These are phyloP conservation scores for Volvox africanus DNA, from an alignment of 139 green algal species.

Conservation along the genomic window DNA sequence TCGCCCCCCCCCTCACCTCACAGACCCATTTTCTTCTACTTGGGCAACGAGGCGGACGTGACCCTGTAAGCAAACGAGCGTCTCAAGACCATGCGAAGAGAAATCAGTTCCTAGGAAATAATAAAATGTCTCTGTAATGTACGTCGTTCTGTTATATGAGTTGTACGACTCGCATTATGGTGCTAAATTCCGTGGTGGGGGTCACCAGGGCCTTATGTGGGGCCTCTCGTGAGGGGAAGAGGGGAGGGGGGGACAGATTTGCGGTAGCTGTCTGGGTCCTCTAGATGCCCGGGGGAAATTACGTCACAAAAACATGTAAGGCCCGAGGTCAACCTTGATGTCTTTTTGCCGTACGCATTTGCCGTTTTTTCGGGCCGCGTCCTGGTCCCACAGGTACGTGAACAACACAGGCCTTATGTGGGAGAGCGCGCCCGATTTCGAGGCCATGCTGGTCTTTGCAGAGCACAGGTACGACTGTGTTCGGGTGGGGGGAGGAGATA, in stretches of 20 bases:
- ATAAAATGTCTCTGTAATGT: too few species aligned
- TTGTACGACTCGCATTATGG: background rate
- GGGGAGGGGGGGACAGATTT: background rate
- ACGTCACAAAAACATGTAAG: too few species aligned
- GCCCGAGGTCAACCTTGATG: too few species aligned
- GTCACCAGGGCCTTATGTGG: background rate
- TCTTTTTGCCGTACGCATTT: too few species aligned
- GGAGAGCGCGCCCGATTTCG: slow-evolving; percentile 77
- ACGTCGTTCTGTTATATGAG: too few species aligned
- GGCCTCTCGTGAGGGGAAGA: background rate
- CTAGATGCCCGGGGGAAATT: too few species aligned
- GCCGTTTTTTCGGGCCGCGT: background rate
- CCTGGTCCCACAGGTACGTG: slow-evolving; percentile 72
- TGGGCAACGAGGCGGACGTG: slow-evolving; percentile 93
- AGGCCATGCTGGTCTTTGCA: slow-evolving; percentile 78
- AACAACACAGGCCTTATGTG: slow-evolving; percentile 89
- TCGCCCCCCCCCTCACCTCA: slow-evolving; percentile 11
- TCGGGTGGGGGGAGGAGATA: background rate
- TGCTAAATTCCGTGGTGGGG: background rate
- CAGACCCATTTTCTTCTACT: slow-evolving; percentile 88
- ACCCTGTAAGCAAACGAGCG: slow-evolving; percentile 61
- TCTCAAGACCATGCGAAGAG: background rate
- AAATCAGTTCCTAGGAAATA: too few species aligned
- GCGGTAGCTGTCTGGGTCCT: too few species aligned
- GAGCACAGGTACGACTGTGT: slow-evolving; percentile 75